phyloP scores from a whole-genome alignment of 495 filamentous ascomycete genomes.

The Penicillium goetzii region DNA sequence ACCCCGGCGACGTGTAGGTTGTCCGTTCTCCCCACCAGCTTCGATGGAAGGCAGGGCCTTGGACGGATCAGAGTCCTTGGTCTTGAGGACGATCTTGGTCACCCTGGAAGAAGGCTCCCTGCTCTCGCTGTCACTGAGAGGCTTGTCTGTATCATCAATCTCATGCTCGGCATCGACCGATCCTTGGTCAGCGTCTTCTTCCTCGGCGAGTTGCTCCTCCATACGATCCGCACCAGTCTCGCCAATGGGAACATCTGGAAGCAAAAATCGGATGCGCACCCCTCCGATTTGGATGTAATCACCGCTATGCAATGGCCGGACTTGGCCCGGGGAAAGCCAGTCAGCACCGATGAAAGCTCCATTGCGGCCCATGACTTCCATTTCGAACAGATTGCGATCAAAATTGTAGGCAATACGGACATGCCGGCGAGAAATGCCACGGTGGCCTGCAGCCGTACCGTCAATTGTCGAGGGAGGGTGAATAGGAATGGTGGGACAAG shows the following conservation, averaged over 20 bases:
- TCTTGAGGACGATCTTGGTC: conserved; percentile 47
- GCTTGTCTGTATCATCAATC: conserved; percentile 40
- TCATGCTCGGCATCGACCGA: conserved; percentile 29
- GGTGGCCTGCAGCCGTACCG: conserved; percentile 63
- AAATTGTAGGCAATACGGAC: conserved; percentile 82
- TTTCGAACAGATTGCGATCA: conserved; percentile 72
- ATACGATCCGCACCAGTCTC: conserved; percentile 70
- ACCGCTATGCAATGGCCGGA: conserved; percentile 69
- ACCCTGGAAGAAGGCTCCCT: conserved; percentile 40
- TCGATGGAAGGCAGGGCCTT: conserved; percentile 43
- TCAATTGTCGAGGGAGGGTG: conserved; percentile 71
- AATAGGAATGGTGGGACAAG: conserved; percentile 78
- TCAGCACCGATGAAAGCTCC: conserved; percentile 82
- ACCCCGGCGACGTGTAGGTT: conserved; percentile 71
- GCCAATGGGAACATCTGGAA: conserved; percentile 72
- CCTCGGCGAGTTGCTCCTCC: conserved; percentile 62
- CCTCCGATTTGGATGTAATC: conserved; percentile 79
- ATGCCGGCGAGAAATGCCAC: conserved; percentile 81
- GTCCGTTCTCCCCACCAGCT: conserved; percentile 37
- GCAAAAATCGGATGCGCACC: conserved; percentile 70
- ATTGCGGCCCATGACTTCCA: conserved; percentile 81
- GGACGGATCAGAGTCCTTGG: conserved; percentile 36
- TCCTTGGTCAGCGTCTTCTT: conserved; percentile 30
- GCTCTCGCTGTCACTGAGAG: conserved; percentile 37
- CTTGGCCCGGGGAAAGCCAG: conserved; percentile 62